A percentile compares a stretch with the other conserved stretches of the same genome.
phyloP scores from a whole-genome alignment of 2,329 filamentous ascomycete species.

The Harringtonia aguacate region DNA sequence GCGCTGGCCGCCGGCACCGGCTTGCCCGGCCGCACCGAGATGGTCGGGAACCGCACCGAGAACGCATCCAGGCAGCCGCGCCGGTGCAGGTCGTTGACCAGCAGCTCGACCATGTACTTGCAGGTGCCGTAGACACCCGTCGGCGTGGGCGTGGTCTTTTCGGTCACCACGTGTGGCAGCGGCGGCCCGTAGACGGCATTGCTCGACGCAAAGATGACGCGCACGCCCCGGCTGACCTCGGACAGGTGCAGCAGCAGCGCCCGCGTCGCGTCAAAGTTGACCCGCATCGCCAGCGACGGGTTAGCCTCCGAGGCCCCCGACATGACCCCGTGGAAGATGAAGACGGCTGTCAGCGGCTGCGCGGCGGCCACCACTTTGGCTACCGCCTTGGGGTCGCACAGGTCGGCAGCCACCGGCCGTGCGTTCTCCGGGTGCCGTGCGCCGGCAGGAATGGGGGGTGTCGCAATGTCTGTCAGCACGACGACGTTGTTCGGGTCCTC shows the following conservation, averaged over 20 bases:
- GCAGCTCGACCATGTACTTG: slow-evolving; percentile 50
- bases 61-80: slow-evolving; percentile 47
- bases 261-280: slow-evolving; percentile 51
- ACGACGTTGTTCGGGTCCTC: slow-evolving; percentile 26
- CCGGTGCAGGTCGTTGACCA: slow-evolving; percentile 53
- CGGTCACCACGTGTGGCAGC: slow-evolving; percentile 39
- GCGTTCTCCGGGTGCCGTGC: slow-evolving; percentile 38
- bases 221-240: slow-evolving; percentile 36
- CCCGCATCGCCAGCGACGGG: slow-evolving; percentile 45
- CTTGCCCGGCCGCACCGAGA: slow-evolving; percentile 48
- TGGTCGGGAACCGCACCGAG: slow-evolving; percentile 47
- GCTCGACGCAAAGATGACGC: slow-evolving; percentile 50
- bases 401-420: slow-evolving; percentile 37
- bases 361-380: slow-evolving; percentile 30
- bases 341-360: slow-evolving; percentile 39
- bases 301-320: slow-evolving; percentile 52
- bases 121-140: slow-evolving; percentile 53
- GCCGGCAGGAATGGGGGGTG: slow-evolving; percentile 37
- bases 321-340: slow-evolving; percentile 59
- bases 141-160: slow-evolving; percentile 43
- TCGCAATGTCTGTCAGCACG: slow-evolving; percentile 41
- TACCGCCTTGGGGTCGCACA: slow-evolving; percentile 23
- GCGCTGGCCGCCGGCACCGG: slow-evolving; percentile 52
- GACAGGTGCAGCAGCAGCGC: slow-evolving; percentile 38
- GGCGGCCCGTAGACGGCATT: slow-evolving; percentile 54